Conservation (phyloP, 176 grass and related monocot genomes). For the Oryza officinalis region DNA sequence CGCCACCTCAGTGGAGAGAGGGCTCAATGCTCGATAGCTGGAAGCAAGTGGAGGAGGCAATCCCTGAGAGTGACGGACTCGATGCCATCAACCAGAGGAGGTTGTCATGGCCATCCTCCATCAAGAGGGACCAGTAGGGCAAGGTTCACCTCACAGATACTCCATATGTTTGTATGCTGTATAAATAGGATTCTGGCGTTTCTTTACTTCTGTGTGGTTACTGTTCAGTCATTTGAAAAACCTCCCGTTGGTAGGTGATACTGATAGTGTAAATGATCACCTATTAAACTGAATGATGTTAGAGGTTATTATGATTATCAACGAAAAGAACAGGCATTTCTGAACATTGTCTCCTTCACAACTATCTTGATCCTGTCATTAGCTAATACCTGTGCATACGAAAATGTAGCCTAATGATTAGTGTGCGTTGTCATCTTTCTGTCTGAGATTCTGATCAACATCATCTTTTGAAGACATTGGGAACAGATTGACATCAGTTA, state of each 20-base stretch:
- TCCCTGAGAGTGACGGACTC: slow-evolving; percentile 29
- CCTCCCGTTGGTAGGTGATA: neutral
- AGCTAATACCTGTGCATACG: no score
- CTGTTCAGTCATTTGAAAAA: no score
- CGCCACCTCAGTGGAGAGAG: slow-evolving; percentile 57
- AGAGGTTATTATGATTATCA: no score
- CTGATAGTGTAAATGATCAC: neutral
- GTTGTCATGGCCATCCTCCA: slow-evolving; percentile 68
- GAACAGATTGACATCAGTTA: no score
- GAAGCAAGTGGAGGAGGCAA: slow-evolving; percentile 50
- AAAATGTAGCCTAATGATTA: no score
- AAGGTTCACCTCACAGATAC: neutral
- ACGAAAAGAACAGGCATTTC: no score
- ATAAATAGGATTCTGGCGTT: neutral
- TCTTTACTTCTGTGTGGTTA: neutral
- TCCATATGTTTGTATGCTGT: neutral
- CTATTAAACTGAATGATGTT: neutral
- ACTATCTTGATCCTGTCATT: no score
- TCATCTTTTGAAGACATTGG: no score
- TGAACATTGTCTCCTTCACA: no score
- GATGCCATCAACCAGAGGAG: slow-evolving; percentile 66
- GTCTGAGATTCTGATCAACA: no score
- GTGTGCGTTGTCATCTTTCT: no score
- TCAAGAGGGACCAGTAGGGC: slow-evolving; percentile 61
- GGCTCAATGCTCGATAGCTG: slow-evolving; percentile 43